phyloP scores from a whole-genome alignment of 1,284 basidiomycete genomes.

The Austroboletus rostrupii region DNA sequence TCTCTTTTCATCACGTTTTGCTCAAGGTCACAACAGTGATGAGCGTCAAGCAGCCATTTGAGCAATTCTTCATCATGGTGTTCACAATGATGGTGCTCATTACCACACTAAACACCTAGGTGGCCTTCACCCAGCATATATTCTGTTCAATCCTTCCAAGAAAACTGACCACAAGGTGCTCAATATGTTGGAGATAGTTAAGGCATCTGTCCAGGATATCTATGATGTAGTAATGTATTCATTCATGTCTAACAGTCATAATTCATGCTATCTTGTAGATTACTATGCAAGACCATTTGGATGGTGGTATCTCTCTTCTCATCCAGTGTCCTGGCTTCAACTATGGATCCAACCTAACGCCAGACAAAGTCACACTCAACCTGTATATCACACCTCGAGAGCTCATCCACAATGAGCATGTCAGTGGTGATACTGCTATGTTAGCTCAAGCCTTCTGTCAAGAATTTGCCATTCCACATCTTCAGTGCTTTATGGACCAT shows the following conservation, averaged over 20 bases:
- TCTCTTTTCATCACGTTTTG: no score
- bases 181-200: not conserved
- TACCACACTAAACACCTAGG: not conserved
- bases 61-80: not conserved
- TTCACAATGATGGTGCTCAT: not conserved
- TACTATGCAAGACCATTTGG: constrained; percentile 4
- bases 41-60: not conserved
- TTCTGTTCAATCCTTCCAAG: not conserved
- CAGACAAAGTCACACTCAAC: not conserved
- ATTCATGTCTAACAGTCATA: no score
- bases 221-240: constrained; percentile 2
- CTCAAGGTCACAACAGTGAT: no score
- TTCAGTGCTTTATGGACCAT: not conserved
- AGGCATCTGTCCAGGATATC: not conserved
- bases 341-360: not conserved
- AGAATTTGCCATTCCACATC: not conserved
- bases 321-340: not conserved
- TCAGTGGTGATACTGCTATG: not conserved
- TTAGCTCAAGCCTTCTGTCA: not conserved
- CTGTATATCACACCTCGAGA: not conserved
- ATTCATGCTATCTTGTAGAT: not conserved
- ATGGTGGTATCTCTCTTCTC: constrained; percentile 1
- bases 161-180: not conserved
- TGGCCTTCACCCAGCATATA: not conserved
- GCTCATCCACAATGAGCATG: not conserved